A percentile compares a stretch with the other conserved stretches of the same genome.
phyloP scores from a whole-genome alignment of 805 yeast species.

The Scheffersomyces stipitis region DNA sequence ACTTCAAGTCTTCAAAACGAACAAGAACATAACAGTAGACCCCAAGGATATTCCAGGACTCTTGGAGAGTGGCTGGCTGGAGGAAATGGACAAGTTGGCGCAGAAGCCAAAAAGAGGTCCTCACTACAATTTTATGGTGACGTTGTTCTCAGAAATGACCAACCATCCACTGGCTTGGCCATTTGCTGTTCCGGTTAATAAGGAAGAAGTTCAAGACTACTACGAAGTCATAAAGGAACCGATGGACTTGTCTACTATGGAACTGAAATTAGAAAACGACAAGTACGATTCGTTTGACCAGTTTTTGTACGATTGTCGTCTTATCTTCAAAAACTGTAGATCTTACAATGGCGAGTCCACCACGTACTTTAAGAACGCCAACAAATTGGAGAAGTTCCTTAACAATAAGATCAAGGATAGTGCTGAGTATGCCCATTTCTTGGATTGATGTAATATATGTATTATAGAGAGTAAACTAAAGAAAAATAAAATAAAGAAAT shows the following conservation, averaged over 20 bases:
- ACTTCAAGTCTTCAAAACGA: conserved; percentile 59
- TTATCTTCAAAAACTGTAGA: conserved; percentile 89
- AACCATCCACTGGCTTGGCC: conserved; percentile 99
- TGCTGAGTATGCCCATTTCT: conserved; percentile 85
- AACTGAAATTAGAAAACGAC: conserved; percentile 86
- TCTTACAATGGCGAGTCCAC: conserved; percentile 92
- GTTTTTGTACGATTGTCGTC: conserved; percentile 81
- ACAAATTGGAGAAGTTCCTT: conserved; percentile 87
- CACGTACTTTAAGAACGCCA: conserved; percentile 93
- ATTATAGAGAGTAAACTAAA: no score
- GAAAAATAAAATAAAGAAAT: no score
- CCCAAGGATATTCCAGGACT: conserved; percentile 87
- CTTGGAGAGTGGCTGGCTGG: conserved; percentile 95
- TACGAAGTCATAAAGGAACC: conserved; percentile 97
- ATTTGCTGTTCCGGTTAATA: conserved; percentile 87
- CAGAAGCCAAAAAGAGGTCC: conserved; percentile 93
- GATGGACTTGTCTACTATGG: conserved; percentile 97
- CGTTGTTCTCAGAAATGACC: conserved; percentile 80
- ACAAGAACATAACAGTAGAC: conserved; percentile 53
- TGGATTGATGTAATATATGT: no score
- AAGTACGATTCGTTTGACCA: conserved; percentile 89
- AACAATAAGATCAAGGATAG: conserved; percentile 78
- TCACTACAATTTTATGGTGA: conserved; percentile 91
- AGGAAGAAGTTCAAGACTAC: conserved; percentile 93
- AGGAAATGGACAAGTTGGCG: conserved; percentile 96